Conservation (phyloP, 1,284 basidiomycete species). For the Binderoboletus segoi region DNA sequence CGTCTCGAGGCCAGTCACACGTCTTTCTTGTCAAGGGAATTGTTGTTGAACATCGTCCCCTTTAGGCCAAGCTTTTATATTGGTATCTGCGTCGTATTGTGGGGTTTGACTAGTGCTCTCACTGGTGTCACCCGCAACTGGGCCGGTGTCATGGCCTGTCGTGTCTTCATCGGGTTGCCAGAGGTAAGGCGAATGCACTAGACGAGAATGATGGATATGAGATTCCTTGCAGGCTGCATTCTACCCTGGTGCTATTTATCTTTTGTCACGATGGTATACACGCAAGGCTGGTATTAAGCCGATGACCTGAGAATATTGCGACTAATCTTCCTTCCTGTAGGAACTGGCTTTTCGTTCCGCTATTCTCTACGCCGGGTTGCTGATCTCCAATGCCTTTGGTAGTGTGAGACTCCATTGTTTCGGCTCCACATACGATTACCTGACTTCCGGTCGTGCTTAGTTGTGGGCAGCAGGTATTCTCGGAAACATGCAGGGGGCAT, state of each 20-base stretch:
- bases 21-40: not conserved
- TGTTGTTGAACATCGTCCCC: not conserved
- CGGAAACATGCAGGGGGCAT: constrained; percentile 52
- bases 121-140: not conserved
- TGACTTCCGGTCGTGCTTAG: constrained; percentile 37
- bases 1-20: not conserved
- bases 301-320: not conserved
- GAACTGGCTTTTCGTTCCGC: constrained; percentile 71
- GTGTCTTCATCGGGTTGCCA: constrained; percentile 1
- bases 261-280: constrained; percentile 66
- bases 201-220: not conserved
- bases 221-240: constrained; percentile 54
- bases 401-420: constrained; percentile 43
- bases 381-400: constrained; percentile 78
- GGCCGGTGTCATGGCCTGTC: constrained; percentile 1
- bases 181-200: constrained; percentile 37
- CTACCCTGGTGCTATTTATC: constrained; percentile 62
- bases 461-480: not conserved
- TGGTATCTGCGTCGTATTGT: not conserved
- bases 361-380: constrained; percentile 67
- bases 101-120: not conserved
- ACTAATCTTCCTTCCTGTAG: constrained; percentile 32
- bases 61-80: not conserved
- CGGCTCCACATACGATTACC: not conserved
- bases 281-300: constrained; percentile 46